Percentiles rank a stretch among this genome's conserved stretches.
Conservation (phyloP, 2,329 filamentous ascomycete genomes). For the Myriosclerotinia duriaeana region DNA sequence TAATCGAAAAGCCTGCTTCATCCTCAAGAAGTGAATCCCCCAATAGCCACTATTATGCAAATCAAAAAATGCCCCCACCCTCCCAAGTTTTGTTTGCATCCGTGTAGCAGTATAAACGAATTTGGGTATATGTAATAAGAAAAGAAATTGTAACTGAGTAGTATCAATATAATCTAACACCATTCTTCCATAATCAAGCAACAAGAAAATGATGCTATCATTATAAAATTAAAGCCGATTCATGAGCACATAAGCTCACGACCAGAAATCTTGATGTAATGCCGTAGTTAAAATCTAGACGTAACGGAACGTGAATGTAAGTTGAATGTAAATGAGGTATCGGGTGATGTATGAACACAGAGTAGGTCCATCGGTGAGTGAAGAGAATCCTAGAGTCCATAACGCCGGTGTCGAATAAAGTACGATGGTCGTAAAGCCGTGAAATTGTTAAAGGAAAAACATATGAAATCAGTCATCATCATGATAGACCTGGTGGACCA, state of each 20-base stretch:
- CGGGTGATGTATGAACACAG: constrained; percentile 10
- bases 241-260: constrained; percentile 31
- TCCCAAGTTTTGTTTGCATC: constrained; percentile 17
- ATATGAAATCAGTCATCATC: constrained; percentile 12
- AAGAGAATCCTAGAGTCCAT: constrained; percentile 24
- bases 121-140: constrained; percentile 40
- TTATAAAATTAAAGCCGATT: constrained; percentile 32
- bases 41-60: constrained; percentile 20
- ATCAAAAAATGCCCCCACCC: constrained; percentile 11
- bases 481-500: constrained; percentile 39
- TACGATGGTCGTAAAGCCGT: constrained; percentile 40
- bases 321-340: constrained; percentile 22
- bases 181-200: constrained; percentile 23
- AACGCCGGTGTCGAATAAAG: constrained; percentile 36
- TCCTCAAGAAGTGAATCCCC: constrained; percentile 7
- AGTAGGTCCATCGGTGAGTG: constrained; percentile 10
- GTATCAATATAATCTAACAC: constrained; percentile 22
- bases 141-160: constrained; percentile 24
- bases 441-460: constrained; percentile 25
- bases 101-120: constrained; percentile 36
- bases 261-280: constrained; percentile 27
- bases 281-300: constrained; percentile 34
- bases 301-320: constrained; percentile 29
- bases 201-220: constrained; percentile 23
- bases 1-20: constrained; percentile 20